These are phyloP conservation scores for Pseudozyma tsukubaensis DNA, from an alignment of 1,284 basidiomycete genomes.

Conservation along the genomic window DNA sequence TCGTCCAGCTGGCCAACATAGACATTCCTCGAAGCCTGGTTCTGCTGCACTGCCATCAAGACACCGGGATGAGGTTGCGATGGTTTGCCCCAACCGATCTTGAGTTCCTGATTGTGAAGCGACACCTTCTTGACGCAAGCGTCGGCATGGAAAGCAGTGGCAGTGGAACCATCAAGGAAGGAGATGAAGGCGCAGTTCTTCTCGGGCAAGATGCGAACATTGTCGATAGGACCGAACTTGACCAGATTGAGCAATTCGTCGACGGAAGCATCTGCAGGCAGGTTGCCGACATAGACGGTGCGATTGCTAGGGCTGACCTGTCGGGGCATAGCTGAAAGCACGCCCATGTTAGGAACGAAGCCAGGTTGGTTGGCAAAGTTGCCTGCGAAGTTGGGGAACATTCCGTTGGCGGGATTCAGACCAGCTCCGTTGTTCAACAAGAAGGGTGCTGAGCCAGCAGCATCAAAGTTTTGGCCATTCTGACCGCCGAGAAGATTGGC, in stretches of 20 bases:
- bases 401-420: conserved; percentile 26
- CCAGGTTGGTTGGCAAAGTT: conserved; percentile 35
- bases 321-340: conserved; percentile 30
- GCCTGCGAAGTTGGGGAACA: conserved; percentile 39
- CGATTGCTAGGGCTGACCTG: conserved; percentile 71
- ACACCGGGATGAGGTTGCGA: conserved; percentile 61
- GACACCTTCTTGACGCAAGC: conserved; percentile 66
- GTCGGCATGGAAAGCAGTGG: conserved; percentile 67
- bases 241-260: conserved; percentile 97
- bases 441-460: conserved; percentile 31
- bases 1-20: conserved; percentile 66
- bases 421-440: conserved; percentile 25
- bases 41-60: conserved; percentile 66
- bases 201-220: conserved; percentile 93
- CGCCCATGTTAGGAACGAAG: conserved; percentile 39
- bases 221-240: conserved; percentile 96
- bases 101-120: conserved; percentile 66
- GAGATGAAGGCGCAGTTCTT: conserved; percentile 98
- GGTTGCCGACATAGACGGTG: conserved; percentile 96
- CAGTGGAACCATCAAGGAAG: conserved; percentile 61
- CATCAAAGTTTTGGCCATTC: conserved; percentile 24
- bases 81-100: conserved; percentile 69
- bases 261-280: conserved; percentile 93
- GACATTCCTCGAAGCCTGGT: conserved; percentile 66
- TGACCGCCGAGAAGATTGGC: conserved; percentile 28